Base-by-base conservation (phyloP, 768 basidiomycete species). In the Pulveroboletus sp. region DNA sequence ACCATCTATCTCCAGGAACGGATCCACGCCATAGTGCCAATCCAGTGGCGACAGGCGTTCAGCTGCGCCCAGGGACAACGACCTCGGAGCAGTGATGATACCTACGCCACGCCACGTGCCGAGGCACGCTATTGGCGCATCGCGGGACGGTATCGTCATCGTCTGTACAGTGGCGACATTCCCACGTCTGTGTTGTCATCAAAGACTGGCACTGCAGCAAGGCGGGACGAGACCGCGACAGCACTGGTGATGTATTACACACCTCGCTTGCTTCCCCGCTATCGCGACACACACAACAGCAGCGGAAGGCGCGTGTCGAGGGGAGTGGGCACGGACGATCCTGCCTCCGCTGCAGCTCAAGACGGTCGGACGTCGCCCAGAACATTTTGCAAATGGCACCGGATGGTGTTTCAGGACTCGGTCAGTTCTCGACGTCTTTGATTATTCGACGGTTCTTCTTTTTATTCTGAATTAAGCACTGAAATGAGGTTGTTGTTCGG, bases 321-420 rank as follows among this genome's bases (percentile, higher is more conserved):
- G n/a, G 43, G 42, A 3, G 10, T 8, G 10, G 57, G 61, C 18
- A 44, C 50, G 17, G 62, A 64, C 15, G 55, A 21, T 21, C 21
- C 21, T 3, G 21, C 21, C 2, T 21, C 21, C 21, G 21, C 21
- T 21, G 21, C 21, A 21, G 27, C 50, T 5, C 54, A 21, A 14
- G 67, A 62, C 36, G 61, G 65, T 38, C 49, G 60, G 24, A 51
- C 76, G 31, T 64, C 73, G 2, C 59, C 69, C 9, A 65, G 52
- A 38, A 60, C 59, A 9, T 71, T 72, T 51, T 74, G 71, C 49
- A 77, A 76, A 55, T 77, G 75, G 76, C 74, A 77, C 46, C 61
- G 69, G 10, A 73, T 77, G 70, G 73, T 75, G 21, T 75, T 71
- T 44, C 69, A 57, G 17, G 64, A 68, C 15, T 53, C 70, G 57